Evolutionary conservation across 2,329 filamentous ascomycete genomes (phyloP), one percentile per base, ranked within the genome.

Genomic region (Raffaelea albimanens): DNA sequence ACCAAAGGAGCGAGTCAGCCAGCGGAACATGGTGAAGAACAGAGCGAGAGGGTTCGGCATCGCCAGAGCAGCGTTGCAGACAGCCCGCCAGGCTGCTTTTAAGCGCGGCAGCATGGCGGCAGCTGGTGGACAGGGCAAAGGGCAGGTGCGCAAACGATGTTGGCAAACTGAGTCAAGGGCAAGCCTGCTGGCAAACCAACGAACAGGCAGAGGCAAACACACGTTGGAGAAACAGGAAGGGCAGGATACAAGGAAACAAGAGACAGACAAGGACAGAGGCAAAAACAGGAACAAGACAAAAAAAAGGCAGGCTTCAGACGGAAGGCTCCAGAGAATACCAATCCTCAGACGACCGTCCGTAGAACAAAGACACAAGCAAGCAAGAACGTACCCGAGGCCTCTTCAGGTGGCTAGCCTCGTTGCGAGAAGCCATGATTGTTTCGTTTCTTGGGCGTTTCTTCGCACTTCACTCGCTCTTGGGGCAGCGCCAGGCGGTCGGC

Each of bases 381-480:
- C n/a, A n/a, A n/a, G n/a, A 43, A 59, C 58, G 43, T 59, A 60
- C 58, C 33, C 57, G 56, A 53, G 52, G 44, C 47, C 58, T 53
- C 53, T 60, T 60, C 48, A 59, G 53, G 52, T 59, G 57, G 55
- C 57, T 59, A 48, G 51, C 53, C 52, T 60, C 58, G 36, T 52
- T 44, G 47, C 56, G 58, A 43, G 47, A 40, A 33, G 44, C 47
- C 47, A 49, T 49, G 11, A 13, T 8, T 5, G 13, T 38, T 16
- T 19, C 34, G 10, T 34, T 34, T 10, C 31, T 16, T 34, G 31
- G 10, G 16, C 9, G 10, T 34, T 34, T 34, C 16, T 34, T 34
- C 16, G 31, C 31, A n/a, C n/a, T n/a, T n/a, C n/a, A n/a, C n/a
- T n/a, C n/a, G n/a, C n/a, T n/a, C n/a, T n/a, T n/a, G n/a, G n/a